A percentile compares a stretch with the other conserved stretches of the same genome.
Evolutionary conservation across 2,329 filamentous ascomycete genomes (phyloP).

Genomic region (Colletotrichum phormii): DNA sequence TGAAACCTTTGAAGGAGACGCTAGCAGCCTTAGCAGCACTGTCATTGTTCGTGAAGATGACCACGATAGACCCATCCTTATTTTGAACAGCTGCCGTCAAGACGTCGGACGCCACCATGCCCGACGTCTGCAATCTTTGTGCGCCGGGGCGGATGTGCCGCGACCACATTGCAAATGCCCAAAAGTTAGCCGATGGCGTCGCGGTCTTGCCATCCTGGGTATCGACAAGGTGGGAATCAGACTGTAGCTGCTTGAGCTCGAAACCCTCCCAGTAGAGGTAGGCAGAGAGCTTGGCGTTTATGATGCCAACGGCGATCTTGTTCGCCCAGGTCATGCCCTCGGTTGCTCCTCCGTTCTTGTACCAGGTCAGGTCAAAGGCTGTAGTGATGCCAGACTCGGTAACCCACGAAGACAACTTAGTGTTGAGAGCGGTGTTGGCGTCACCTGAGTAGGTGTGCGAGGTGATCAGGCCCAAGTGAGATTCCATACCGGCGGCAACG

Average conservation of each 20-base stretch:
- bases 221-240: constrained; percentile 43
- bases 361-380: constrained; percentile 58
- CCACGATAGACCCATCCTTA: constrained; percentile 50
- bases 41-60: constrained; percentile 49
- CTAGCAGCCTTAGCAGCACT: constrained; percentile 42
- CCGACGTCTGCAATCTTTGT: constrained; percentile 40
- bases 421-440: constrained; percentile 53
- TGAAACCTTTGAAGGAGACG: constrained; percentile 45
- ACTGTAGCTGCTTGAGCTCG: constrained; percentile 45
- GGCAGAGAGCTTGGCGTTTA: constrained; percentile 59
- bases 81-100: constrained; percentile 51
- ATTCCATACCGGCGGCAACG: constrained; percentile 46
- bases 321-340: constrained; percentile 69
- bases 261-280: constrained; percentile 68
- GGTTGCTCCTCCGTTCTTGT: constrained; percentile 55
- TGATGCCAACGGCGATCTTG: constrained; percentile 61
- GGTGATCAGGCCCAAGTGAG: constrained; percentile 50
- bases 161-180: constrained; percentile 55
- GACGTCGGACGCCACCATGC: constrained; percentile 26
- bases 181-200: constrained; percentile 49
- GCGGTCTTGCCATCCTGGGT: constrained; percentile 42
- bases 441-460: constrained; percentile 55
- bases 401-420: constrained; percentile 59
- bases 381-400: constrained; percentile 62
- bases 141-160: constrained; percentile 53